Percentiles rank a stretch among this genome's conserved stretches.
These are phyloP conservation scores for Gymnopilus dilepis DNA, from an alignment of 768 basidiomycete species.

Conservation along the genomic window DNA sequence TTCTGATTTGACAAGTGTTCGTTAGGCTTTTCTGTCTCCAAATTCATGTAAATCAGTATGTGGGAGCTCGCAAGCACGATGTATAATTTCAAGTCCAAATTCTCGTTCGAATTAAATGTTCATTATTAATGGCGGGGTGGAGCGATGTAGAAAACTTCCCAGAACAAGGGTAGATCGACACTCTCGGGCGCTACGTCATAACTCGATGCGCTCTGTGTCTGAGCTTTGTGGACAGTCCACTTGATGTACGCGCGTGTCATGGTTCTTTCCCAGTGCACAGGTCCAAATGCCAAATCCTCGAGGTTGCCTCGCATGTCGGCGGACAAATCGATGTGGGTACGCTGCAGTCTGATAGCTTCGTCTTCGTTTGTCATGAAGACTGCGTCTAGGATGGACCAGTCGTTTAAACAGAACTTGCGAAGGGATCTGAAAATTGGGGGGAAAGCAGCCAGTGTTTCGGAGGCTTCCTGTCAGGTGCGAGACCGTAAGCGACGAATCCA, in stretches of 20 bases:
- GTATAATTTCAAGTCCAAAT: too few species aligned
- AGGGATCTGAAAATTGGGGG: neutral
- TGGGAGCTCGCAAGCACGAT: too few species aligned
- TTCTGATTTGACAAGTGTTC: too few species aligned
- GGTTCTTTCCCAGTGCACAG: neutral
- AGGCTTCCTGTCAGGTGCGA: neutral
- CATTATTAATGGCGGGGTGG: neutral
- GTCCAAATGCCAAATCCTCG: neutral
- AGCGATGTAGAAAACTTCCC: too few species aligned
- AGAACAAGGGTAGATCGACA: too few species aligned
- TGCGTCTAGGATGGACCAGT: conserved; percentile 28
- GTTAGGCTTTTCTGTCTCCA: too few species aligned
- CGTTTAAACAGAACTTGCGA: neutral
- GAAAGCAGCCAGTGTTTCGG: neutral
- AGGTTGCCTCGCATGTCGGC: neutral
- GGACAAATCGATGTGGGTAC: neutral
- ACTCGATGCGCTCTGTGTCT: neutral
- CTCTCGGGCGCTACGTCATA: too few species aligned
- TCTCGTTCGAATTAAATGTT: too few species aligned
- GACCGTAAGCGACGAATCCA: too few species aligned
- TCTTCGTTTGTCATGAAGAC: neutral
- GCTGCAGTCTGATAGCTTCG: neutral
- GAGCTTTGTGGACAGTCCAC: neutral
- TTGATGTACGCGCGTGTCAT: neutral
- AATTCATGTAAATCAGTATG: too few species aligned